A percentile compares a stretch with the other conserved stretches of the same genome.
Evolutionary conservation across 192 early-diverging fungal genomes (phyloP).

Genomic region (Coemansia sp.): DNA sequence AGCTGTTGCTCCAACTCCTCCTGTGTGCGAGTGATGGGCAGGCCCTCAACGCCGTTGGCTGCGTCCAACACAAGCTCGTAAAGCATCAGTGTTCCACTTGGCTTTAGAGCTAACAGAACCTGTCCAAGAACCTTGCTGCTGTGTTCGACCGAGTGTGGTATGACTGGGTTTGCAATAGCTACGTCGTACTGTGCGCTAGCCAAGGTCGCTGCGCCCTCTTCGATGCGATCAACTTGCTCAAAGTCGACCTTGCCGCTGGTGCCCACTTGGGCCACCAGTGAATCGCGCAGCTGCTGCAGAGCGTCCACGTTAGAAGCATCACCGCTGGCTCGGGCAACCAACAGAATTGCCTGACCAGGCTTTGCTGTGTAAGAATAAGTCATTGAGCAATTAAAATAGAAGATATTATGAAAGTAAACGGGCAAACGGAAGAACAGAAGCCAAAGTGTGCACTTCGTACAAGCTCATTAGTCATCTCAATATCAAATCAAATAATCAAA

Average conservation of each 20-base stretch:
- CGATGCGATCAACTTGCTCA: slow-evolving; percentile 85
- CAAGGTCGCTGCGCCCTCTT: slow-evolving; percentile 60
- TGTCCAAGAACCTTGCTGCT: slow-evolving; percentile 63
- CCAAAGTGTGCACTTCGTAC: neutral
- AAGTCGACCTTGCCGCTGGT: slow-evolving; percentile 70
- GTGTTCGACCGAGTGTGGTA: slow-evolving; percentile 68
- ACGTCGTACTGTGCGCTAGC: slow-evolving; percentile 63
- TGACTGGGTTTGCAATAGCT: slow-evolving; percentile 62
- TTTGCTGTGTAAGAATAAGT: slow-evolving; percentile 15
- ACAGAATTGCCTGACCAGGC: slow-evolving; percentile 37
- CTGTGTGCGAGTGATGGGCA: slow-evolving; percentile 63
- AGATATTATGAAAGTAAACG: neutral
- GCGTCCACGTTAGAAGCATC: slow-evolving; percentile 35
- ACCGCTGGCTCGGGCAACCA: slow-evolving; percentile 42
- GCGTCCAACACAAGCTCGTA: slow-evolving; percentile 68
- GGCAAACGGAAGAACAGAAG: neutral
- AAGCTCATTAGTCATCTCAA: neutral
- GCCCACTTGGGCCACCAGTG: slow-evolving; percentile 61
- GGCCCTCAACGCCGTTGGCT: slow-evolving; percentile 41
- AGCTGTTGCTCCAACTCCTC: slow-evolving; percentile 69
- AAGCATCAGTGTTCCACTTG: slow-evolving; percentile 69
- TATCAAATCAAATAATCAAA: neutral
- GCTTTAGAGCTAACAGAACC: slow-evolving; percentile 67
- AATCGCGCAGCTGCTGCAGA: slow-evolving; percentile 51
- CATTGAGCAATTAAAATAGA: slow-evolving; percentile 11